Conservation (phyloP, 2,329 filamentous ascomycete species). For the Xylariaceae sp. region DNA sequence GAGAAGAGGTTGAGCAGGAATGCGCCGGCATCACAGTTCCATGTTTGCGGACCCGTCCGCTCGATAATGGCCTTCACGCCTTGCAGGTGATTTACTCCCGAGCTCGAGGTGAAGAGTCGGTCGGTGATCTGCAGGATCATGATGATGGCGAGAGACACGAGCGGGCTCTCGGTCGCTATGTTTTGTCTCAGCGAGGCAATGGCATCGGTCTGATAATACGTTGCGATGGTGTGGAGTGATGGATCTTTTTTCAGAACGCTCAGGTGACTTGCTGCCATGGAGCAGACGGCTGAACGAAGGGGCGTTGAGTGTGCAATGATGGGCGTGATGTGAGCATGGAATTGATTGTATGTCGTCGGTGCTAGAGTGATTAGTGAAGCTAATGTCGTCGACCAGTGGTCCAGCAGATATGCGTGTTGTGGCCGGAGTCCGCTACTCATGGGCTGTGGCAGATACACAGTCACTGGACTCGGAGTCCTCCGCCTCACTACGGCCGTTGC, state of each 20-base stretch:
- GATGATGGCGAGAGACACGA: constrained; percentile 31
- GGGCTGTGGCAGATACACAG: constrained; percentile 3
- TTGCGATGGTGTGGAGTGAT: constrained; percentile 22
- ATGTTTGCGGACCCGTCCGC: constrained; percentile 13
- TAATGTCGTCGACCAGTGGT: constrained; percentile 30
- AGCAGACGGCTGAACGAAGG: constrained; percentile 29
- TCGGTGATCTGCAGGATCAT: constrained; percentile 32
- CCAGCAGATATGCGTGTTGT: constrained; percentile 22
- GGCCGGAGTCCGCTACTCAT: constrained; percentile 14
- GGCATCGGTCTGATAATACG: constrained; percentile 24
- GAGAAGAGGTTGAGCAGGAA: constrained; percentile 32
- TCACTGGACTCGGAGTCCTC: neutral
- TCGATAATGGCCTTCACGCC: constrained; percentile 32
- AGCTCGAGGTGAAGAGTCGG: constrained; percentile 28
- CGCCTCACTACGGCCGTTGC: neutral
- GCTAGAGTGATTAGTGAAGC: constrained; percentile 30
- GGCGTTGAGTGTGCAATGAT: constrained; percentile 28
- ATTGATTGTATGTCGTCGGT: constrained; percentile 26
- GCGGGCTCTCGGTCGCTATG: constrained; percentile 20
- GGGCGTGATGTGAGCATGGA: constrained; percentile 31
- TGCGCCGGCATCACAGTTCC: constrained; percentile 22
- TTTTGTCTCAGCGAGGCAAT: constrained; percentile 23
- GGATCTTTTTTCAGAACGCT: constrained; percentile 25
- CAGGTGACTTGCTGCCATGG: constrained; percentile 31
- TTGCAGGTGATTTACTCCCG: constrained; percentile 29